phyloP scores from a whole-genome alignment of 2,329 filamentous ascomycete species.

The Xylariaceae sp. region DNA sequence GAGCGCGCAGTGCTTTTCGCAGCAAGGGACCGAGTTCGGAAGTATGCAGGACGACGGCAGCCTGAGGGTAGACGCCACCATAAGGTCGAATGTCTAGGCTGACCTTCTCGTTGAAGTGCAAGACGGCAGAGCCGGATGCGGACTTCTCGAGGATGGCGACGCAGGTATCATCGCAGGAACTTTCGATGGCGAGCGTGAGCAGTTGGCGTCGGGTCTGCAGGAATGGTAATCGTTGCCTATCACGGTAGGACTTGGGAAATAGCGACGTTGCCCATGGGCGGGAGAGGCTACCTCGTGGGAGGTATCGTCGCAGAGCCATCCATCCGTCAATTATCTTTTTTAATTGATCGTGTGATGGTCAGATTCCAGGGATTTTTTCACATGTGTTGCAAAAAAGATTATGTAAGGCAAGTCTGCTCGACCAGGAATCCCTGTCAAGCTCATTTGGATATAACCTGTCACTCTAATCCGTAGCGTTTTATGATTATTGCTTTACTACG shows the following conservation, averaged over 20 bases:
- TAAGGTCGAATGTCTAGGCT: constrained; percentile 75
- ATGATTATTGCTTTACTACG: too few species aligned
- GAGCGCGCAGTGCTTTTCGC: constrained; percentile 53
- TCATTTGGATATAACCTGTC: too few species aligned
- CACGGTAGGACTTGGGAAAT: background rate
- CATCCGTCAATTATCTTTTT: too few species aligned
- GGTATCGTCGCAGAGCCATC: constrained; percentile 10
- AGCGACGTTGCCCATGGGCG: background rate
- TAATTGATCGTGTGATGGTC: constrained; percentile 2
- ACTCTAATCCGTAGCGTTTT: too few species aligned
- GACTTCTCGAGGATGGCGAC: constrained; percentile 72
- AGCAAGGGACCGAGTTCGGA: constrained; percentile 65
- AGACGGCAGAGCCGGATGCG: constrained; percentile 40
- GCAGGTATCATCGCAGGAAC: constrained; percentile 89
- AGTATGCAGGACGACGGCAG: constrained; percentile 73
- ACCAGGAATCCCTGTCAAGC: too few species aligned
- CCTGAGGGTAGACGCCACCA: constrained; percentile 74
- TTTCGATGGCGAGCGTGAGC: constrained; percentile 70
- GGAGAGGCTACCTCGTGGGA: constrained; percentile 10
- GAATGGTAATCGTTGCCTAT: background rate
- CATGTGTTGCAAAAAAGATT: too few species aligned
- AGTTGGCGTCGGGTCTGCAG: constrained; percentile 28
- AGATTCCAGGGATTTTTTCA: too few species aligned
- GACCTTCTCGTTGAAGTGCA: constrained; percentile 77
- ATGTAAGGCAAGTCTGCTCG: too few species aligned